Evolutionary conservation across 495 filamentous ascomycete species (phyloP).

Genomic region (Penicillium desertorum): DNA sequence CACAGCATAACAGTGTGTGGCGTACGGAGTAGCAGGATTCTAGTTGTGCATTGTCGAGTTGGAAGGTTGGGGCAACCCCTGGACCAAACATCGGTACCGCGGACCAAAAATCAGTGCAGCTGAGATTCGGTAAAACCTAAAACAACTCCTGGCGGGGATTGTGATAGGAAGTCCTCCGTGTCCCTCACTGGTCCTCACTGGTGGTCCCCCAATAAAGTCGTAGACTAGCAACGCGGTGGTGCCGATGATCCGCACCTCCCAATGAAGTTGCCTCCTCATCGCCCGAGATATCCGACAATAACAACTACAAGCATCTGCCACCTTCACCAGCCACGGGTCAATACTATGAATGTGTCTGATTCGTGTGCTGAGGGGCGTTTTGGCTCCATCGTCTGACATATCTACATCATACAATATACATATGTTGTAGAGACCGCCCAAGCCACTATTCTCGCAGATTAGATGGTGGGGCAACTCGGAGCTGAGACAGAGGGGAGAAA

Average conservation of each 20-base stretch:
- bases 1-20: background rate
- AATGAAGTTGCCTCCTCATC: conserved; percentile 9
- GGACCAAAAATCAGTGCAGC: background rate
- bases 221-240: background rate
- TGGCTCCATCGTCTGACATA: conserved; percentile 10
- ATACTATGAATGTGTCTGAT: background rate
- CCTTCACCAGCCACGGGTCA: conserved; percentile 14
- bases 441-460: conserved; percentile 19
- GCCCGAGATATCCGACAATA: conserved; percentile 13
- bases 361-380: conserved; percentile 10
- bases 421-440: background rate
- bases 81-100: background rate
- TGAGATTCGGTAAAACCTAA: background rate
- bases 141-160: background rate
- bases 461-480: conserved; percentile 17
- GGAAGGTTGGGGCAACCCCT: background rate
- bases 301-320: conserved; percentile 12
- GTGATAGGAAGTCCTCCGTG: background rate
- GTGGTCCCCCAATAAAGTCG: conserved; percentile 4
- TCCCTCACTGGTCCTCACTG: background rate
- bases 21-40: too few relatives aligned
- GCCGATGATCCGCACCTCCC: conserved; percentile 10
- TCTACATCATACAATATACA: conserved; percentile 8
- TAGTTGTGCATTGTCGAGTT: background rate
- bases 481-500: conserved; percentile 21